These are phyloP conservation scores for Marasmius fiardii DNA, from an alignment of 1,284 basidiomycete species.

Conservation along the genomic window DNA sequence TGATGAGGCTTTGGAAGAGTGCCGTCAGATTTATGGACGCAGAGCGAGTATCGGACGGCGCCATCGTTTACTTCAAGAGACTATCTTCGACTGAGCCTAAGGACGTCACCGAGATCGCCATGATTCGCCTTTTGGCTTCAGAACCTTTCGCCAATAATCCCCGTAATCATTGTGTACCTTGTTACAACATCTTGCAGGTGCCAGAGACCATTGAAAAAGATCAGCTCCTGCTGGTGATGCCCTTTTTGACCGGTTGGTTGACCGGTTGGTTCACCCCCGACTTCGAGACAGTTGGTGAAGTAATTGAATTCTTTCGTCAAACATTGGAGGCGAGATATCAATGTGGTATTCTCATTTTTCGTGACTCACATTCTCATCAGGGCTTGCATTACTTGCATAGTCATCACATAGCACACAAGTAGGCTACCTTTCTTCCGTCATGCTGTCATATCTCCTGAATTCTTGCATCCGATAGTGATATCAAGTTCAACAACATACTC, in stretches of 20 bases:
- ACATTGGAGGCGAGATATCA: conserved; percentile 28
- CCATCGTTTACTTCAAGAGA: not conserved
- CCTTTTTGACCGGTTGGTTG: conserved; percentile 22
- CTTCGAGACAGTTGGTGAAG: conserved; percentile 32
- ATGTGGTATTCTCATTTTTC: not conserved
- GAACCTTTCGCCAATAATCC: not conserved
- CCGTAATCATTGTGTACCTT: not conserved
- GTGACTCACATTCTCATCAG: not conserved
- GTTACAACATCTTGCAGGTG: not conserved
- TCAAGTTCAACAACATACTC: not conserved
- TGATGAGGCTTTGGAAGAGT: too few relatives aligned
- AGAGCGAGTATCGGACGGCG: not conserved
- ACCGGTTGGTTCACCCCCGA: conserved; percentile 17
- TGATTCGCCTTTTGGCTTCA: not conserved
- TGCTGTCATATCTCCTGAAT: not conserved
- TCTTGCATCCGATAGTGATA: not conserved
- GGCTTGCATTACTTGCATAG: not conserved
- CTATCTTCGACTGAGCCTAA: not conserved
- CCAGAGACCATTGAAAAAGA: not conserved
- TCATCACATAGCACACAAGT: not conserved
- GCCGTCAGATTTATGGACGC: not conserved
- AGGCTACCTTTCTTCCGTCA: not conserved
- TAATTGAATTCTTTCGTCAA: conserved; percentile 29
- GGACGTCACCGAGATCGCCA: not conserved
- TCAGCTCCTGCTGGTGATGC: not conserved